These are phyloP conservation scores for Magnaporthiopsis rhizophila DNA, from an alignment of 2,329 filamentous ascomycete genomes.

Conservation along the genomic window DNA sequence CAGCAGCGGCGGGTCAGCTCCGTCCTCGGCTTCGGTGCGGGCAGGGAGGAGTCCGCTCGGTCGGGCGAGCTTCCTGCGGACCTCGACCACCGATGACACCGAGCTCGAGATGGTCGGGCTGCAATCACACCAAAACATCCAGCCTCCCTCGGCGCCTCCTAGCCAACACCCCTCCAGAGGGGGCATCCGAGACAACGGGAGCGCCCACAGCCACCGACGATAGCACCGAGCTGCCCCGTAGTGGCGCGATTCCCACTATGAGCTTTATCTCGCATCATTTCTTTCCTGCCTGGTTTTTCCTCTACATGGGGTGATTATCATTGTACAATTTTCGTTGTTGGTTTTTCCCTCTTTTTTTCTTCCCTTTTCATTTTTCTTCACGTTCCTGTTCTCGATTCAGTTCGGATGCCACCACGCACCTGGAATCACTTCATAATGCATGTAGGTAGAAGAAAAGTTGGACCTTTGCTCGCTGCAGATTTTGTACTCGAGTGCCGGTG, in stretches of 20 bases:
- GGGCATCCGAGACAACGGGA: neutral
- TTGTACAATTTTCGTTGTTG: slow-evolving; percentile 2
- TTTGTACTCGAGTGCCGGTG: no score
- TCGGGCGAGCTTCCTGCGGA: slow-evolving; percentile 24
- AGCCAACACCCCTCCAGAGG: slow-evolving; percentile 4
- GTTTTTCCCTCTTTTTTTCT: neutral
- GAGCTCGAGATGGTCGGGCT: slow-evolving; percentile 21
- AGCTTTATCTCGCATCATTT: neutral
- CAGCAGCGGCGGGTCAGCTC: neutral
- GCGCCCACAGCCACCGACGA: neutral
- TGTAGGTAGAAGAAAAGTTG: no score
- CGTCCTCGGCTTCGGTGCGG: slow-evolving; percentile 15
- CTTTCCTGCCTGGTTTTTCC: no score
- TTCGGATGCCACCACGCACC: no score
- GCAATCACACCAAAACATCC: neutral
- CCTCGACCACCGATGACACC: slow-evolving; percentile 21
- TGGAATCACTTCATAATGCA: no score
- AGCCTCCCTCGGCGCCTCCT: neutral
- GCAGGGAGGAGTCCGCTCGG: slow-evolving; percentile 31
- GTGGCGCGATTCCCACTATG: neutral
- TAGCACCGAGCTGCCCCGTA: slow-evolving; percentile 1
- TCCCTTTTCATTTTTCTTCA: neutral
- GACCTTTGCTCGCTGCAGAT: no score
- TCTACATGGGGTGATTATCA: neutral
- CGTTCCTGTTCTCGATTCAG: neutral